phyloP scores from a whole-genome alignment of 2,329 filamentous ascomycete species.

The Fusarium coicis region DNA sequence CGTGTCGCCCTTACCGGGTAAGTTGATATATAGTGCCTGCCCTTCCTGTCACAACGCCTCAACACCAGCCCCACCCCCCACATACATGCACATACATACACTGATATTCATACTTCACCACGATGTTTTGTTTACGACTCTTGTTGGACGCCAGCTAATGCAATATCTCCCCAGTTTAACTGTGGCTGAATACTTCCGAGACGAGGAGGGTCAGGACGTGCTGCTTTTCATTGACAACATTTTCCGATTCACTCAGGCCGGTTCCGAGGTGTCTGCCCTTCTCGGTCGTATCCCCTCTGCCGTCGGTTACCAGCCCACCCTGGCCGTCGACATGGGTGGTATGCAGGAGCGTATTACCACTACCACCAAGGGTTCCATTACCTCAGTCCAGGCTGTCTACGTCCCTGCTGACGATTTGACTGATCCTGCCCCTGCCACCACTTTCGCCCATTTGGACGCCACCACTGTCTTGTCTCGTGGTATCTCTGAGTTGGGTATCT shows the following conservation, averaged over 20 bases:
- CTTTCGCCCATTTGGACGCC: conserved; percentile 99
- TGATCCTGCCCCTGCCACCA: conserved; percentile 98
- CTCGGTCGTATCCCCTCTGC: conserved; percentile 99
- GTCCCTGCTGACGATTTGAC: conserved; percentile 99
- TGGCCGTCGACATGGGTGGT: conserved; percentile 97
- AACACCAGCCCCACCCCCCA: background rate
- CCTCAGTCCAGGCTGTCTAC: conserved; percentile 99
- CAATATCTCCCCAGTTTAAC: conserved; percentile 55
- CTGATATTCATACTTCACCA: background rate
- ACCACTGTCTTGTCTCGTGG: conserved; percentile 99
- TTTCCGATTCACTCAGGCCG: conserved; percentile 99
- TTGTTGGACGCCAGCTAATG: background rate
- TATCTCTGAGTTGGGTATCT: conserved; percentile 99
- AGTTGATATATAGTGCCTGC: conserved; percentile 13
- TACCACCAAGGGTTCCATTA: conserved; percentile 99
- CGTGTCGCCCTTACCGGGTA: conserved; percentile 95
- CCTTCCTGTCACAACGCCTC: background rate
- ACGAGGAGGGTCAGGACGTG: conserved; percentile 87
- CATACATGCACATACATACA: background rate
- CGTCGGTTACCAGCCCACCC: conserved; percentile 99
- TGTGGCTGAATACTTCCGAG: conserved; percentile 85
- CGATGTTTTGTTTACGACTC: background rate
- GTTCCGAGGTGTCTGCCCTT: conserved; percentile 99
- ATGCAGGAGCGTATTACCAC: conserved; percentile 99
- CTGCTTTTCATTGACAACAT: conserved; percentile 99